Base-by-base conservation (phyloP, 176 grass and related monocot genomes). In the Themeda triandra region DNA sequence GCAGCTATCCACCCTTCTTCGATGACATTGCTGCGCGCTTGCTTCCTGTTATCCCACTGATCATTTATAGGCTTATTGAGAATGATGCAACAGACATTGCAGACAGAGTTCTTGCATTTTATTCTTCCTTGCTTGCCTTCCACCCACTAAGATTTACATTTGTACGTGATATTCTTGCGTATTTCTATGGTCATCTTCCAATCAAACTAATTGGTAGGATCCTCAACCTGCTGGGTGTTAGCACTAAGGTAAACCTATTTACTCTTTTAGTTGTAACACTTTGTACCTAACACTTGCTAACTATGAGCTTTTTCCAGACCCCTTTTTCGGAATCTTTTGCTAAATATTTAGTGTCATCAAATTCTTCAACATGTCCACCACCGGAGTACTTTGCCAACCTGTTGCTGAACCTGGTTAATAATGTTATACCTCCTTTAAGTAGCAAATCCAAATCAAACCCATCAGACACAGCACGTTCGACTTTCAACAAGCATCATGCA, bases 11-110 rank as follows among this genome's bases (percentile, higher is more conserved):
- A 21, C 86, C 90, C 14, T 95, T 98, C 82, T 98, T 99, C 49
- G 96, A 99, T 87, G 96, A 99, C 86, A 99, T 99, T 72, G 93
- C 91, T 40, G 96, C 93, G 13, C 93, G 96, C 46, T 80, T 99
- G 81, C 92, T 96, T 42, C 96, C 89, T 15, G 93, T 99, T 42
- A 94, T 96, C 48, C 96, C 91, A 3, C 82, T 99, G 69, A 93
- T 99, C 84, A 85, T 99, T 96, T 99, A 96, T 83, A 91, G 96
- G 81, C 89, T 99, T 78, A 99, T 99, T 60, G 96, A 99, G 78
- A 99, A 99, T 58, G 91, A 94, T 84, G 86, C 86, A 66, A 89
- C 84, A 29, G 96, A 99, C 82, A 90, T 94, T 39, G 91, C 93
- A 62, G 96, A 99, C 53, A 91, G 89, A 86, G 93, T 99, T 83